Base-by-base conservation (phyloP, 768 basidiomycete genomes). In the Leccinum uliginosum region DNA sequence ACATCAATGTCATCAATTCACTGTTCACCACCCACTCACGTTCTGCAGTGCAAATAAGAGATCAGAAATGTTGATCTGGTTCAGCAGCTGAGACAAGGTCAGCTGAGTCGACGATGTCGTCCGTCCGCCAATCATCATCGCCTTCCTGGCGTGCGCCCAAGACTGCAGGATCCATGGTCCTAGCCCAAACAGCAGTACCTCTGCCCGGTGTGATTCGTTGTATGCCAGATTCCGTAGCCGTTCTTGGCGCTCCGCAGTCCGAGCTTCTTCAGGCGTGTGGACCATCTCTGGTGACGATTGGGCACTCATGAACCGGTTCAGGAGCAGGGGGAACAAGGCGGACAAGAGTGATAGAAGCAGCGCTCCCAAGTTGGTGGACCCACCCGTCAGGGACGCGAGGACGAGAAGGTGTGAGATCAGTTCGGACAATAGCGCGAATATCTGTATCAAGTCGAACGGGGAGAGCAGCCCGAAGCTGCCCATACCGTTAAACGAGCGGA, bases 91-190 rank as follows among this genome's bases (percentile, higher is more conserved):
- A 8, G 81, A 78, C 19, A 78, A 71, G 45, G 79, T 75, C 53
- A 73, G 73, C 45, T 74, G 69, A 56, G 72, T 71, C 32, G 62
- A 44, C 14, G 60, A 71, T 62, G 63, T 76, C 67, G 66, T 59
- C 56, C 76, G 77, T 62, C 86, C 83, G 26, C 83, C 80, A 14
- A 81, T 79, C 52, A 87, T 73, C 46, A 85, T 80, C 19, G 82
- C 71, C 66, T 77, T 81, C 62, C 85, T 76, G 3, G 90, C 82
- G 30, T 72, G 76, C 4, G 85, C 79, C 92, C 92, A 95, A 7
- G 83, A 82, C 54, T 82, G 78, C 56, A 94, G 73, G 53, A 94
- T 86, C 93, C 92, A 95, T 38, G 89, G 86, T 11, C 84, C 86
- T 15, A 95, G 78, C 4, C 89, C 89, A 69, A 93, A 95, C 4